A percentile compares a stretch with the other conserved stretches of the same genome.
phyloP scores from a whole-genome alignment of 1,284 basidiomycete genomes.

The Ustanciosporium gigantosporum region DNA sequence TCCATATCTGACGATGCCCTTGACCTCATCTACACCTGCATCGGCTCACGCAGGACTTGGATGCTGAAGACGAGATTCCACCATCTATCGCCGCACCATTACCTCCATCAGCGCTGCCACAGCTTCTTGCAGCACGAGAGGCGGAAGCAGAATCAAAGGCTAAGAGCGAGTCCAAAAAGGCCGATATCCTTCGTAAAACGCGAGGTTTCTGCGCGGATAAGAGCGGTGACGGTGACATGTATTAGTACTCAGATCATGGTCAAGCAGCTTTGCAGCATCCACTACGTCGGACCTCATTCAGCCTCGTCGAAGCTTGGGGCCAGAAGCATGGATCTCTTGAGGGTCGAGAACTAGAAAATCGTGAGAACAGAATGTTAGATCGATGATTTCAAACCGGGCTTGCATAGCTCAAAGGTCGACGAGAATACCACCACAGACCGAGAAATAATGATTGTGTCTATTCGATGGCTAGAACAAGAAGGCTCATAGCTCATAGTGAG shows the following conservation, averaged over 20 bases:
- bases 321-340: too few species aligned
- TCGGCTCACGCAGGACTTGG: conserved; percentile 56
- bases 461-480: too few species aligned
- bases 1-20: not conserved
- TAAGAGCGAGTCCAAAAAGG: conserved; percentile 49
- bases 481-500: too few species aligned
- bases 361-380: too few species aligned
- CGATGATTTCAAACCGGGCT: too few species aligned
- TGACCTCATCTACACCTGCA: too few species aligned
- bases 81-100: conserved; percentile 47
- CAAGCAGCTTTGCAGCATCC: too few species aligned
- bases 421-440: too few species aligned
- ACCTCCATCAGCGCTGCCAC: conserved; percentile 43
- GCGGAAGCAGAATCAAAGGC: conserved; percentile 47
- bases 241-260: conserved; percentile 38
- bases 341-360: too few species aligned
- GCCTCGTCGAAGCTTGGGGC: too few species aligned
- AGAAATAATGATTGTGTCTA: not conserved
- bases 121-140: conserved; percentile 43
- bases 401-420: too few species aligned
- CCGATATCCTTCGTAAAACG: conserved; percentile 45
- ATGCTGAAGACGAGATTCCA: conserved; percentile 56
- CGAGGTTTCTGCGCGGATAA: conserved; percentile 55
- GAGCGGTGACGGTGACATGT: conserved; percentile 57
- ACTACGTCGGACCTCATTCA: too few species aligned